These are phyloP conservation scores for Phialemonium atrogriseum DNA, from an alignment of 2,329 filamentous ascomycete species.

Conservation along the genomic window DNA sequence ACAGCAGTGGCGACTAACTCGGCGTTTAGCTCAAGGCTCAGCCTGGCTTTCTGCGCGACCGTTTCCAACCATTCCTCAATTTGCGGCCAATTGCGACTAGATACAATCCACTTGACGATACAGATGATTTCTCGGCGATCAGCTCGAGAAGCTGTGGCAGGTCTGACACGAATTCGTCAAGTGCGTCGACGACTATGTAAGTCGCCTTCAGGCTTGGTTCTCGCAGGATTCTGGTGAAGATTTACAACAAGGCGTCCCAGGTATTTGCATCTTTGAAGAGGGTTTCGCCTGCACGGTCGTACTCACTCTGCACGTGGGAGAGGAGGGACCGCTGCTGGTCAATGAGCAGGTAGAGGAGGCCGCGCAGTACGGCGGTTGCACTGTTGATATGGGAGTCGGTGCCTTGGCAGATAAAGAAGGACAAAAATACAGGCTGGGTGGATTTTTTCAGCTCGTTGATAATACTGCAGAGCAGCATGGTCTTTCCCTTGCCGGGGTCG, in stretches of 20 bases:
- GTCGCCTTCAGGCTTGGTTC: conserved; percentile 19
- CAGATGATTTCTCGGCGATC: conserved; percentile 18
- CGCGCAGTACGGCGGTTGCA: conserved; percentile 20
- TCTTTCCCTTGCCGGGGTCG: conserved; percentile 31
- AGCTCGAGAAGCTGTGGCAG: conserved; percentile 23
- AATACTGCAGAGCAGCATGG: conserved; percentile 28
- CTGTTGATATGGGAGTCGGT: conserved; percentile 15
- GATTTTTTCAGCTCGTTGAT: conserved; percentile 18
- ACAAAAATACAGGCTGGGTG: conserved; percentile 1
- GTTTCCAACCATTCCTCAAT: conserved; percentile 24
- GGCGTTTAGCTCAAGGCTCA: conserved; percentile 29
- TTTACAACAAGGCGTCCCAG: conserved; percentile 24
- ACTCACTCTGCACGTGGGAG: conserved; percentile 21
- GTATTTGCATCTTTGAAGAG: conserved; percentile 30
- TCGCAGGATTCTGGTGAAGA: conserved; percentile 29
- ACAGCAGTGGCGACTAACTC: conserved; percentile 22
- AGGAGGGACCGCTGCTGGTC: conserved; percentile 21
- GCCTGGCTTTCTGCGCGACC: conserved; percentile 12
- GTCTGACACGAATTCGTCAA: conserved; percentile 33
- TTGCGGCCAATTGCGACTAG: conserved; percentile 29
- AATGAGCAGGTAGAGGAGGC: conserved; percentile 18
- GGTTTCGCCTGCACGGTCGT: conserved; percentile 18
- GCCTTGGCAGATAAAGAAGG: conserved; percentile 23
- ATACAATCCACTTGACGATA: conserved; percentile 32
- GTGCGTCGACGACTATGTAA: conserved; percentile 34